Evolutionary conservation across 441 rosid species (phyloP).

Genomic region (Populus trichocarpa): DNA sequence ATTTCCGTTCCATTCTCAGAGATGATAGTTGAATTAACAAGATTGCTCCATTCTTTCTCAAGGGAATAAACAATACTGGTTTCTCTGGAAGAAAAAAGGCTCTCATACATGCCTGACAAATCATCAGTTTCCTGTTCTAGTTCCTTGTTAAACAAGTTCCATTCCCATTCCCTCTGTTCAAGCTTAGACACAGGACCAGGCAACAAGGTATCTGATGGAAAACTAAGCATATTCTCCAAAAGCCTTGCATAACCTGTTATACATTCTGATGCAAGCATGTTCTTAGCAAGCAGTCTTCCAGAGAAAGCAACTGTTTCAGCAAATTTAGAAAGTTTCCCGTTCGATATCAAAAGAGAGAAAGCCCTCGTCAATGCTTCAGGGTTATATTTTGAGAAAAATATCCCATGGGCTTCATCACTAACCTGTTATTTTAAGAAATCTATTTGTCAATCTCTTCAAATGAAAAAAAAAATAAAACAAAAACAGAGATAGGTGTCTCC

Average conservation of each 20-base stretch:
- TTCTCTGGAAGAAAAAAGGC: constrained; percentile 29
- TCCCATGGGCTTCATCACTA: constrained; percentile 65
- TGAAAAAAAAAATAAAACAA: neutral
- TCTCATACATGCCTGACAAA: constrained; percentile 30
- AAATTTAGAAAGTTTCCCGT: constrained; percentile 76
- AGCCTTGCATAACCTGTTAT: constrained; percentile 69
- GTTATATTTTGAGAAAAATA: constrained; percentile 58
- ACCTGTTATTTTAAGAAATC: constrained; percentile 46
- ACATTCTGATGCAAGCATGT: constrained; percentile 80
- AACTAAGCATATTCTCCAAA: constrained; percentile 70
- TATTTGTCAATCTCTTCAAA: constrained; percentile 7
- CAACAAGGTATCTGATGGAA: constrained; percentile 78
- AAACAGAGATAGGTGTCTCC: constrained; percentile 6
- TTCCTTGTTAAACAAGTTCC: constrained; percentile 62
- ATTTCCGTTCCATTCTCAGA: constrained; percentile 45
- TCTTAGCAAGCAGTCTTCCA: constrained; percentile 77
- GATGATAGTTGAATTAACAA: constrained; percentile 32
- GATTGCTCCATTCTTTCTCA: constrained; percentile 59
- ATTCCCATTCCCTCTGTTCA: constrained; percentile 72
- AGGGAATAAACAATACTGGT: constrained; percentile 52
- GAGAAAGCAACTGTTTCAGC: constrained; percentile 73
- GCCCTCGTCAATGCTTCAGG: constrained; percentile 71
- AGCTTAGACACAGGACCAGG: constrained; percentile 65
- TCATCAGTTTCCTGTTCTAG: constrained; percentile 35
- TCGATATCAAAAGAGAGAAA: constrained; percentile 69